Conservation (phyloP, 2,329 filamentous ascomycete species). For the Monosporascus sp. region DNA sequence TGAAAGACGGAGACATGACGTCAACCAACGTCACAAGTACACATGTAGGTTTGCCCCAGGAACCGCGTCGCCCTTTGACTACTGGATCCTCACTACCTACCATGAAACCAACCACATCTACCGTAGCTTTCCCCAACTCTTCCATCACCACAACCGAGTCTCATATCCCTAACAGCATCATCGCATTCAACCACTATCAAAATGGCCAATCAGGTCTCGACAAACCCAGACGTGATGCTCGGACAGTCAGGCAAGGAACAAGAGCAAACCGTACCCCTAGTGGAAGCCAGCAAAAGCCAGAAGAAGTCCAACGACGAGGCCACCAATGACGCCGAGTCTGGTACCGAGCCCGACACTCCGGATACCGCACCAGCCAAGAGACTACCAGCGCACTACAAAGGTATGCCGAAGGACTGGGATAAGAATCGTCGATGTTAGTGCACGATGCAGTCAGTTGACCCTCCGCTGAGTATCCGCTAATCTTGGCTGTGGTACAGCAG, state of each 20-base stretch:
- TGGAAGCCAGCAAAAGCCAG: neutral
- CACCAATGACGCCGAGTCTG: neutral
- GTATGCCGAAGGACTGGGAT: neutral
- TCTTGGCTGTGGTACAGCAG: neutral
- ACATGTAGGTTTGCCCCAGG: neutral
- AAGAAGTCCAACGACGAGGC: neutral
- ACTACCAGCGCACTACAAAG: neutral
- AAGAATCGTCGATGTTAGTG: neutral
- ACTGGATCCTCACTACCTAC: neutral
- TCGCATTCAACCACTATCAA: neutral
- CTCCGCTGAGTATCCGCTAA: neutral
- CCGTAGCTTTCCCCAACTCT: neutral
- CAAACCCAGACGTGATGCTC: neutral
- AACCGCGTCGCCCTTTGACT: neutral
- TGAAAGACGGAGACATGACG: neutral
- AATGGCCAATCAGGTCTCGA: neutral
- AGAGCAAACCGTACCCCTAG: neutral
- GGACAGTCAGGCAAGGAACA: neutral
- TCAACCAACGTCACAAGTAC: neutral
- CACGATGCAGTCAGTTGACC: neutral
- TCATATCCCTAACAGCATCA: neutral
- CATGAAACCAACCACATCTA: neutral
- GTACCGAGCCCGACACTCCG: neutral
- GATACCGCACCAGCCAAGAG: neutral
- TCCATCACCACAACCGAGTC: neutral